Conservation (phyloP, 2,329 filamentous ascomycete genomes). For the Pseudocercospora fuligena region DNA sequence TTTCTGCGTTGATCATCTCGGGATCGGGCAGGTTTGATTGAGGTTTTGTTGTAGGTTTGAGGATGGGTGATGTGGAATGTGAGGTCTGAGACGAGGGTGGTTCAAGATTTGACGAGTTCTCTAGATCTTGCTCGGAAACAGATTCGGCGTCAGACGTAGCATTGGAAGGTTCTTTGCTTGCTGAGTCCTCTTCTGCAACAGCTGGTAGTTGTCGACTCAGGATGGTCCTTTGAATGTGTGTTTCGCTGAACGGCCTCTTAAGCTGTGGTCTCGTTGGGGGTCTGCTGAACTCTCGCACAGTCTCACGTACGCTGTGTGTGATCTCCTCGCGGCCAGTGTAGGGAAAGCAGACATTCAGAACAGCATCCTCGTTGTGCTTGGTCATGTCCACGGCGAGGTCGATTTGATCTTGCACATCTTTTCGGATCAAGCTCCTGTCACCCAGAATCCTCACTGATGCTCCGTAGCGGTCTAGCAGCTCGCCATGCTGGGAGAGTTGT, state of each 20-base stretch:
- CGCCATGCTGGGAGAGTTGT: slow-evolving; percentile 90
- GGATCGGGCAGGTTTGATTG: slow-evolving; percentile 64
- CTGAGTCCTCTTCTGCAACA: slow-evolving; percentile 42
- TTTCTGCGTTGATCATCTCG: slow-evolving; percentile 83
- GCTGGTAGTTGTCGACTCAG: slow-evolving; percentile 54
- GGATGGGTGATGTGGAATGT: slow-evolving; percentile 45
- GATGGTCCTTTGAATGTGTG: slow-evolving; percentile 84
- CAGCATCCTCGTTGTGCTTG: slow-evolving; percentile 75
- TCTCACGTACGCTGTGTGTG: slow-evolving; percentile 83
- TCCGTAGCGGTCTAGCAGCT: slow-evolving; percentile 89
- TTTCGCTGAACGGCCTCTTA: slow-evolving; percentile 79
- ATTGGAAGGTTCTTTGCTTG: slow-evolving; percentile 17
- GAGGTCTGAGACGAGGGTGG: slow-evolving; percentile 46
- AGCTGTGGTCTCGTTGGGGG: slow-evolving; percentile 52
- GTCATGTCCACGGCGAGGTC: slow-evolving; percentile 87
- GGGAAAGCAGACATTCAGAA: slow-evolving; percentile 95
- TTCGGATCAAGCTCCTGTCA: slow-evolving; percentile 79
- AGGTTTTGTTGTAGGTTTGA: slow-evolving; percentile 36
- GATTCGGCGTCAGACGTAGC: slow-evolving; percentile 31
- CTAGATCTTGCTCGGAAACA: slow-evolving; percentile 36
- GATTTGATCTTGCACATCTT: slow-evolving; percentile 86
- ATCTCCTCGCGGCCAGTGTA: slow-evolving; percentile 97
- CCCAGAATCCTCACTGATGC: slow-evolving; percentile 85
- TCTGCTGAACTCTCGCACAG: slow-evolving; percentile 82
- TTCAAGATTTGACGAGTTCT: slow-evolving; percentile 40